These are phyloP conservation scores for Metarhizium humberi DNA, from an alignment of 2,329 filamentous ascomycete genomes.

Conservation along the genomic window DNA sequence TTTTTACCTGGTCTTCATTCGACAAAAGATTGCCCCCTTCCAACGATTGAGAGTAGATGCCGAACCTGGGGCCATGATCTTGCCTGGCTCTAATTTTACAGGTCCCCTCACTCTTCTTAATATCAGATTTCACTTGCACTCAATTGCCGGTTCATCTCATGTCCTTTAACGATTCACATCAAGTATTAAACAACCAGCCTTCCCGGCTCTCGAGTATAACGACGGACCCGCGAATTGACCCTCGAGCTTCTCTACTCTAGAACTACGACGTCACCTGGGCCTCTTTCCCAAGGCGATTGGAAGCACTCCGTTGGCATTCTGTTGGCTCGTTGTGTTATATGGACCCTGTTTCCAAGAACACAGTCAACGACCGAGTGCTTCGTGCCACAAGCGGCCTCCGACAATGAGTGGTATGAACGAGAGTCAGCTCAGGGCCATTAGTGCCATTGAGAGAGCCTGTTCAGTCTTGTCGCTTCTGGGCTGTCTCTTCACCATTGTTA, in stretches of 20 bases:
- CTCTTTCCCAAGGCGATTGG: not conserved
- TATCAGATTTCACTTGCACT: not conserved
- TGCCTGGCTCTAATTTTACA: not conserved
- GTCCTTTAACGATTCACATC: not conserved
- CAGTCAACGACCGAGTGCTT: no score
- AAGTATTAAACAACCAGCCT: not conserved
- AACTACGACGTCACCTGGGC: not conserved
- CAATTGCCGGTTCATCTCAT: not conserved
- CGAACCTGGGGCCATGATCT: not conserved
- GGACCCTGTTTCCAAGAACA: no score
- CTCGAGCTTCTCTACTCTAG: not conserved
- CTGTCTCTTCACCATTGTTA: conserved; percentile 61
- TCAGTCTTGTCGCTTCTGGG: conserved; percentile 64
- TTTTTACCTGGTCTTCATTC: not conserved
- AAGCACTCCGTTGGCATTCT: not conserved
- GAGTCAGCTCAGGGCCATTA: conserved; percentile 44
- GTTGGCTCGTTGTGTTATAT: not conserved
- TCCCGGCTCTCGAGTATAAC: not conserved
- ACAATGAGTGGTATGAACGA: not conserved
- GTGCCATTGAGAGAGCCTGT: conserved; percentile 54
- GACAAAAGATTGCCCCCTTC: not conserved
- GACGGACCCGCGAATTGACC: not conserved
- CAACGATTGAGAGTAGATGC: not conserved
- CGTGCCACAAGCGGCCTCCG: not conserved
- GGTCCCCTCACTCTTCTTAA: not conserved